Conservation (phyloP, 306 rosid genomes). For the Fragaria nilgerrensis region DNA sequence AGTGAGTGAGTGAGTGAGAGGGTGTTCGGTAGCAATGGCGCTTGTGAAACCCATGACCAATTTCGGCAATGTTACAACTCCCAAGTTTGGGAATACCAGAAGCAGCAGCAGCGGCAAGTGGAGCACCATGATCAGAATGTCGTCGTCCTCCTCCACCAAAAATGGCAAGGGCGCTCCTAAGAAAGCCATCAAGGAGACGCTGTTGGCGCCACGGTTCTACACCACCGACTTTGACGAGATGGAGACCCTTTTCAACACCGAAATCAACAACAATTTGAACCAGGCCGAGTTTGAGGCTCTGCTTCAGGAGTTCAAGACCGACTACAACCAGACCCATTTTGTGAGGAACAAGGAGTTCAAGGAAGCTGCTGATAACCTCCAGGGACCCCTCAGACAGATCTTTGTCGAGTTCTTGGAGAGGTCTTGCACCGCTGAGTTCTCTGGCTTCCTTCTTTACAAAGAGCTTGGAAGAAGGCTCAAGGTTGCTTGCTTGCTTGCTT, state of each 20-base stretch:
- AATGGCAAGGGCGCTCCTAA: conserved; percentile 38
- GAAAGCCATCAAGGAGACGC: conserved; percentile 71
- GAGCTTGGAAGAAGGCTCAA: conserved; percentile 97
- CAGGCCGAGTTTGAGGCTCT: conserved; percentile 77
- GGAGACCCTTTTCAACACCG: conserved; percentile 97
- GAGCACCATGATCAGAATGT: conserved; percentile 51
- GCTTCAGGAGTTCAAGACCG: conserved; percentile 98
- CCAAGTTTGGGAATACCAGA: conserved; percentile 46
- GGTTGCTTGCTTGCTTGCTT: conserved; percentile 36
- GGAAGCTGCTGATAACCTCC: conserved; percentile 90
- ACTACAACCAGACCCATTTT: conserved; percentile 93
- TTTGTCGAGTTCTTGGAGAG: conserved; percentile 97
- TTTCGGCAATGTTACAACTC: conserved; percentile 38
- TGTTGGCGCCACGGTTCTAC: conserved; percentile 89
- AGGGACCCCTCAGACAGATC: conserved; percentile 85
- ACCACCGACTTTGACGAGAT: conserved; percentile 96
- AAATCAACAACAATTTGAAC: conserved; percentile 87
- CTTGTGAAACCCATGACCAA: conserved; percentile 83
- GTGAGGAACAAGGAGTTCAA: conserved; percentile 97
- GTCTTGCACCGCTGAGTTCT: conserved; percentile 98
- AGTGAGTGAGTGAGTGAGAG: conserved; percentile 10
- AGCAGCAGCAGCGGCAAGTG: conserved; percentile 27
- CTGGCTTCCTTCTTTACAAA: conserved; percentile 96
- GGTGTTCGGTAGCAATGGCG: conserved; percentile 63
- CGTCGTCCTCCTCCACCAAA: conserved; percentile 32